Evolutionary conservation across 2,329 filamentous ascomycete genomes (phyloP).

Genomic region (Penicillium sp.): DNA sequence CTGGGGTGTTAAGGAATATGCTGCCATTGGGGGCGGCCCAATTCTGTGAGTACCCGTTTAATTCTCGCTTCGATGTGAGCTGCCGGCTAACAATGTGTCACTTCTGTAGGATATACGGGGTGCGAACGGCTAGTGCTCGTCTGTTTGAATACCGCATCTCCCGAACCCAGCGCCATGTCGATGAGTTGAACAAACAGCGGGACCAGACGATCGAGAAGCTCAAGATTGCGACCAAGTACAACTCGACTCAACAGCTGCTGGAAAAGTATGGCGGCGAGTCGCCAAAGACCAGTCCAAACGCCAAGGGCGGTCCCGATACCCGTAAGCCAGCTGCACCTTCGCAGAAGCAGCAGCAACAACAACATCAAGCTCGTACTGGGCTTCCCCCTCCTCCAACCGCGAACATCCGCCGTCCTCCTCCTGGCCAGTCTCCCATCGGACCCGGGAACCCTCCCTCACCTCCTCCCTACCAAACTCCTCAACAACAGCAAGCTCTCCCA

Average conservation of each 20-base stretch:
- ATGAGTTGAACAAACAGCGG: constrained; percentile 76
- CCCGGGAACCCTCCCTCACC: constrained; percentile 34
- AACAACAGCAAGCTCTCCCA: constrained; percentile 18
- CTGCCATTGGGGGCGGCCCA: constrained; percentile 75
- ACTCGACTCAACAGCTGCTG: constrained; percentile 87
- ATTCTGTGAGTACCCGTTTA: no score
- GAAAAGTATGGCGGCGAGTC: constrained; percentile 86
- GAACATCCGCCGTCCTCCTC: constrained; percentile 56
- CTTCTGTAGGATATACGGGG: constrained; percentile 72
- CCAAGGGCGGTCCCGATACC: constrained; percentile 32
- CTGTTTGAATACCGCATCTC: constrained; percentile 84
- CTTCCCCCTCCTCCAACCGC: constrained; percentile 66
- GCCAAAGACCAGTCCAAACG: constrained; percentile 38
- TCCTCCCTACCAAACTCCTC: constrained; percentile 29
- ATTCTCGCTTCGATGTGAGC: neutral
- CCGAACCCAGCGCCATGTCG: constrained; percentile 68
- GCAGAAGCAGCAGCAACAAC: constrained; percentile 14
- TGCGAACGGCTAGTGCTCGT: constrained; percentile 66
- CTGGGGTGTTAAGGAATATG: constrained; percentile 77
- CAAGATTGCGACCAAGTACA: constrained; percentile 93
- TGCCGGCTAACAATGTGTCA: constrained; percentile 11
- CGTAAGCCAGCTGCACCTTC: constrained; percentile 29
- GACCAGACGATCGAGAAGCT: constrained; percentile 89
- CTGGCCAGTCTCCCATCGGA: constrained; percentile 16
- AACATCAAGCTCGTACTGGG: constrained; percentile 51